Percentiles rank a stretch among this genome's conserved stretches.
Evolutionary conservation across 2,329 filamentous ascomycete species (phyloP).

Genomic region (Aspergillus brasiliensis): DNA sequence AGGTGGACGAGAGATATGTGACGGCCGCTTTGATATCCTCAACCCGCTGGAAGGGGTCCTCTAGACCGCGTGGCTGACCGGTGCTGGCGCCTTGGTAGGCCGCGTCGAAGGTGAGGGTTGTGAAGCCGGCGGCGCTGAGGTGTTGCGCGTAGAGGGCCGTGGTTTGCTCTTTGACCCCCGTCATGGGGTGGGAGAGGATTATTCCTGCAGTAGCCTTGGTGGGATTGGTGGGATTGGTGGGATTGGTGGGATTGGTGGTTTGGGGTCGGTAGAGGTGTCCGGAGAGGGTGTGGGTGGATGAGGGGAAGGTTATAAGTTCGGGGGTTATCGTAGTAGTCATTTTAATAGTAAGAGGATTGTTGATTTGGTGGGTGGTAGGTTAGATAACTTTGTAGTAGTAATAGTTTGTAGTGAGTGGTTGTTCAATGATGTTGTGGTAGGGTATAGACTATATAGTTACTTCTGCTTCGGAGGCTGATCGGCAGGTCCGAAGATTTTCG

Average conservation of each 20-base stretch:
- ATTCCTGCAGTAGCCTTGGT: conserved; percentile 15
- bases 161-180: conserved; percentile 44
- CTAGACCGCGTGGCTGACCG: conserved; percentile 41
- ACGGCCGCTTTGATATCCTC: conserved; percentile 42
- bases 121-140: conserved; percentile 37
- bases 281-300: neutral
- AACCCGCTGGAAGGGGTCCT: conserved; percentile 41
- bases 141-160: conserved; percentile 33
- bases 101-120: conserved; percentile 40
- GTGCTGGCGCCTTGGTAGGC: conserved; percentile 42
- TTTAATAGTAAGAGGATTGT: too few relatives aligned
- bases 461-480: neutral
- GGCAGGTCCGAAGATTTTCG: neutral
- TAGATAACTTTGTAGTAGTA: too few relatives aligned
- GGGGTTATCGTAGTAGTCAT: too few relatives aligned
- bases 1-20: conserved; percentile 31
- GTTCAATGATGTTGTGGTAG: too few relatives aligned
- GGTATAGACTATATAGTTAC: too few relatives aligned
- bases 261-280: neutral
- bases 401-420: too few relatives aligned
- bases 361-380: too few relatives aligned
- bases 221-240: conserved; percentile 2
- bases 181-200: conserved; percentile 22
- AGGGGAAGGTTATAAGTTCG: neutral
- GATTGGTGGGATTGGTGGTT: conserved; percentile 1